Base-by-base conservation (phyloP, 345 rosid genomes). In the Raphanus raphanistrum region DNA sequence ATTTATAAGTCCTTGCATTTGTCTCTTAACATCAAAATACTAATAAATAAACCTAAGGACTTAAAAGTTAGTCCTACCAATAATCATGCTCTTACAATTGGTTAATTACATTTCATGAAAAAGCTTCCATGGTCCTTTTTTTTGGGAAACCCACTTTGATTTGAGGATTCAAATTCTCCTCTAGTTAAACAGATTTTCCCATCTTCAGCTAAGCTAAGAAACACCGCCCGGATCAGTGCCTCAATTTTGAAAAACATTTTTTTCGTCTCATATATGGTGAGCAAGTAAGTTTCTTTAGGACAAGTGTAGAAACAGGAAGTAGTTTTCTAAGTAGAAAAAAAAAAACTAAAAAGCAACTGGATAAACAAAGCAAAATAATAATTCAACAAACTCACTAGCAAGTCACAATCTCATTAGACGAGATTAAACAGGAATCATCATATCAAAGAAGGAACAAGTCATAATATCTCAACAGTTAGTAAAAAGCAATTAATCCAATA, bases 391-490 rank as follows among this genome's bases (percentile, higher is more conserved):
- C 7, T 38, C 66, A 66, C 66, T 57, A 58, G 36, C 29, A 29
- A 29, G 13, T 0, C 68, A 32, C 38, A 48, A 48, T 60, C 32
- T 59, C 45, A 45, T 25, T 8, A 59, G 16, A 67, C 8, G 50
- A 67, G 36, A 31, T 33, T 21, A 60, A 27, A 33, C 41, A 28
- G 38, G 41, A 29, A 62, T 61, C 16, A 60, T 9, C 25, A 69
- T 69, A 69, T 61, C 38, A 48, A 68, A 60, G 36, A 45, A 54
- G 54, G 31, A 68, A 25, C 52, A 31, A 5, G 60, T 63, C 29
- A 63, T 26, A 29, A 65, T 52, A 78, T 32, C 11, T 65, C 28
- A 41, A 57, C 3, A 55, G 25, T 17, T 48, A 68, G 13, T 4
- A 17, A 64, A 32, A 63, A 1, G 29, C 54, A 28, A 17, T 3